Conservation (phyloP, 306 rosid genomes). For the Fragaria nilgerrensis region DNA sequence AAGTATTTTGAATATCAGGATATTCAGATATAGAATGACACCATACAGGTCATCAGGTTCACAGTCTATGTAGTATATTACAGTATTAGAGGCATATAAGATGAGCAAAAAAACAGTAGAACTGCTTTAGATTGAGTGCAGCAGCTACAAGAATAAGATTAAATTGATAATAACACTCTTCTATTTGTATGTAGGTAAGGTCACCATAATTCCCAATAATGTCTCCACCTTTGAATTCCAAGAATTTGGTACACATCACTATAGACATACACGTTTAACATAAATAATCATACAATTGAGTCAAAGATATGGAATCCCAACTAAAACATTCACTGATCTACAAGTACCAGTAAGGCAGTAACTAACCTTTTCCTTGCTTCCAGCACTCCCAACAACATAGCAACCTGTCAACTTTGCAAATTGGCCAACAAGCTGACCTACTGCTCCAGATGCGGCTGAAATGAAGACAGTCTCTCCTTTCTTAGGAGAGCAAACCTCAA, state of each 20-base stretch:
- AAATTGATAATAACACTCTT: not conserved
- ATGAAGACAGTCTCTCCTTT: constrained; percentile 31
- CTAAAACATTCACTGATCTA: not conserved
- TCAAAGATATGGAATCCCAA: too few relatives aligned
- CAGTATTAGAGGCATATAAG: not conserved
- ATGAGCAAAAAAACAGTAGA: not conserved
- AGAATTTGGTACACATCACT: not conserved
- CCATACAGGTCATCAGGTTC: not conserved
- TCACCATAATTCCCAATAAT: not conserved
- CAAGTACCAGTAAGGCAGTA: not conserved
- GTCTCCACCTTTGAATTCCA: not conserved
- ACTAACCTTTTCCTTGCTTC: constrained; percentile 32
- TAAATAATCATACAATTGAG: not conserved
- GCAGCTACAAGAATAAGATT: not conserved
- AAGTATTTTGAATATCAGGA: not conserved
- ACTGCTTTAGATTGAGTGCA: not conserved
- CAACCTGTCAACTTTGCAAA: constrained; percentile 37
- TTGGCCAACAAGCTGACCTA: constrained; percentile 42
- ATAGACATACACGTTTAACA: too few relatives aligned
- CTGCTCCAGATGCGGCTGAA: constrained; percentile 42
- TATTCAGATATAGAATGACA: not conserved
- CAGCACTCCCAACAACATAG: constrained; percentile 43
- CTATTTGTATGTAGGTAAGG: not conserved
- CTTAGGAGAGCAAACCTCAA: constrained; percentile 29
- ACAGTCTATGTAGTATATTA: not conserved